These are phyloP conservation scores for Sporothrix brunneoviolacea DNA, from an alignment of 2,329 filamentous ascomycete species.

Conservation along the genomic window DNA sequence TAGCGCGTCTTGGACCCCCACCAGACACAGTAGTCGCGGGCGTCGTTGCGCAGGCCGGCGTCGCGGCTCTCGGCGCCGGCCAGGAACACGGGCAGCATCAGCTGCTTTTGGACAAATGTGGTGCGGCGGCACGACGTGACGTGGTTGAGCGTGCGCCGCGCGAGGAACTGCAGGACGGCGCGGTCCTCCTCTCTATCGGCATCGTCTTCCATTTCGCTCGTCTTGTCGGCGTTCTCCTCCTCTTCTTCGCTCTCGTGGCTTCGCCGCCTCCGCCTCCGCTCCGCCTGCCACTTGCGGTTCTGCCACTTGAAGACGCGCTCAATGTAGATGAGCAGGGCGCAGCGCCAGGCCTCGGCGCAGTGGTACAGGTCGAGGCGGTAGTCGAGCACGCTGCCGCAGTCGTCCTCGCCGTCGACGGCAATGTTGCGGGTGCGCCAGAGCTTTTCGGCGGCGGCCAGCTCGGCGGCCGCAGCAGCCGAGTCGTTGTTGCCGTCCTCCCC, in stretches of 20 bases:
- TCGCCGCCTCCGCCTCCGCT: too few species aligned
- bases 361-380: conserved; percentile 24
- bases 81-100: conserved; percentile 31
- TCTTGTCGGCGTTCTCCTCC: too few species aligned
- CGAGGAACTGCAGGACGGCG: conserved; percentile 16
- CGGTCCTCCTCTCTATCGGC: not conserved
- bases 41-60: conserved; percentile 20
- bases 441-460: not conserved
- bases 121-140: conserved; percentile 25
- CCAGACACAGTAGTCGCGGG: conserved; percentile 25
- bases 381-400: not conserved
- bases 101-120: conserved; percentile 29
- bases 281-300: too few species aligned
- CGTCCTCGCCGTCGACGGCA: conserved; percentile 4
- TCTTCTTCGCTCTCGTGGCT: not conserved
- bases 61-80: conserved; percentile 27
- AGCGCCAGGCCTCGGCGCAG: conserved; percentile 30
- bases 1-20: conserved; percentile 28
- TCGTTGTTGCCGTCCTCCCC: too few species aligned
- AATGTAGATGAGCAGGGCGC: conserved; percentile 28
- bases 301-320: conserved; percentile 24
- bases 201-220: not conserved
- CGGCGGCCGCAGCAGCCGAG: not conserved
- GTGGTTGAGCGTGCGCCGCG: conserved; percentile 26
- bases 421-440: conserved; percentile 3